Evolutionary conservation across 805 yeast species (phyloP).

Genomic region (Spathaspora arborariae): DNA sequence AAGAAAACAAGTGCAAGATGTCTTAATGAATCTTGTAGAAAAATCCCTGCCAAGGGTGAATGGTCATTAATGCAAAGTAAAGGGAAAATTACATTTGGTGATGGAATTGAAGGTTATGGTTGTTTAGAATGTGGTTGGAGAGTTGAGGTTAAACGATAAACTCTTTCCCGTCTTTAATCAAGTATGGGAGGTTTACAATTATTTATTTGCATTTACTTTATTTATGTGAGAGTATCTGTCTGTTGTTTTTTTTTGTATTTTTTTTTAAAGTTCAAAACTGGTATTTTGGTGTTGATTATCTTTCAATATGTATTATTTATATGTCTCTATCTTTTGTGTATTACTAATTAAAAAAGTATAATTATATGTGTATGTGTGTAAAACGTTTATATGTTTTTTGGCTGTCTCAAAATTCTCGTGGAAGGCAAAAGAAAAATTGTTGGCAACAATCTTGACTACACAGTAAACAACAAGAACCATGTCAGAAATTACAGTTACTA

Average conservation of each 20-base stretch:
- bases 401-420: background rate
- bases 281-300: background rate
- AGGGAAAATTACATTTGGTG: slow-evolving; percentile 45
- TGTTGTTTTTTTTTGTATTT: background rate
- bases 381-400: background rate
- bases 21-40: slow-evolving; percentile 65
- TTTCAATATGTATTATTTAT: background rate
- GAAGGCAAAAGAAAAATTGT: background rate
- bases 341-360: background rate
- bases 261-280: background rate
- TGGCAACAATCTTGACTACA: background rate
- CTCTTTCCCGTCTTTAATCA: too few species aligned
- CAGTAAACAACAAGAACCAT: too few species aligned
- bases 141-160: slow-evolving; percentile 33
- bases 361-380: background rate
- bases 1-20: slow-evolving; percentile 94
- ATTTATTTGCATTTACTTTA: too few species aligned
- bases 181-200: too few species aligned
- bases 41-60: slow-evolving; percentile 96
- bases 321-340: background rate
- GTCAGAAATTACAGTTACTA: slow-evolving; percentile 24
- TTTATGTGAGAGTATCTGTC: too few species aligned
- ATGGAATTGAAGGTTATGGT: slow-evolving; percentile 35
- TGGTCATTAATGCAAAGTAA: slow-evolving; percentile 82
- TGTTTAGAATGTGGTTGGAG: slow-evolving; percentile 42